Evolutionary conservation across 2,329 filamentous ascomycete genomes (phyloP).

Genomic region (Nigrograna mackinnonii): DNA sequence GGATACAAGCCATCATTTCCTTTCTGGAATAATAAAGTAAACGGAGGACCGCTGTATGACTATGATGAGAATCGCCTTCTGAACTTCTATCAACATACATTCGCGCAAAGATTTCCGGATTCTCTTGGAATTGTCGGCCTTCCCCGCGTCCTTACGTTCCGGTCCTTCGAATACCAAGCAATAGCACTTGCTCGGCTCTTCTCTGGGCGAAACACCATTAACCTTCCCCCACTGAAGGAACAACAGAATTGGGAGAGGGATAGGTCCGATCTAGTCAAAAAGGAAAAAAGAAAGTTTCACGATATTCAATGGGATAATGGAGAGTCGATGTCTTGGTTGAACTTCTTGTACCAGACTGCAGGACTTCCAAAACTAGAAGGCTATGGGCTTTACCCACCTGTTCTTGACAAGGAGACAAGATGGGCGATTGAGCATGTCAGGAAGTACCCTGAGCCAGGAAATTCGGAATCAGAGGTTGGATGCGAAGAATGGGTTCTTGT

Average conservation of each 20-base stretch:
- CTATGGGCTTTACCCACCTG: conserved; percentile 23
- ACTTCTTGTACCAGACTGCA: conserved; percentile 51
- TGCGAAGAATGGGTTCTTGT: conserved; percentile 7
- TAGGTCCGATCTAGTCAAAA: conserved; percentile 32
- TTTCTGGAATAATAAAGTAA: conserved; percentile 54
- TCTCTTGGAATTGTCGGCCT: conserved; percentile 55
- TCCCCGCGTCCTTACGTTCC: conserved; percentile 51
- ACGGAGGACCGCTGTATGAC: conserved; percentile 52
- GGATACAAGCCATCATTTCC: conserved; percentile 48
- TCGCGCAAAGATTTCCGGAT: conserved; percentile 46
- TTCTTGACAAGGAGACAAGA: conserved; percentile 15
- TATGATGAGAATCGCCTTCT: conserved; percentile 51
- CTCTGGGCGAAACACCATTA: conserved; percentile 42
- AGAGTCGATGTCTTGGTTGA: conserved; percentile 55
- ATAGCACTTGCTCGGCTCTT: conserved; percentile 57
- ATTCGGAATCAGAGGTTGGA: conserved; percentile 1
- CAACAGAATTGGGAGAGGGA: conserved; percentile 54
- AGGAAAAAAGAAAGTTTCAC: conserved; percentile 52
- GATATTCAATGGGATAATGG: conserved; percentile 57
- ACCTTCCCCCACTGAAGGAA: conserved; percentile 47
- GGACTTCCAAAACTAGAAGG: conserved; percentile 54
- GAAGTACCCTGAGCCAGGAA: conserved; percentile 15
- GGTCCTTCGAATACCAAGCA: conserved; percentile 61
- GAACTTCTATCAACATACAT: conserved; percentile 44
- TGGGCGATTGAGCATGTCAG: conserved; percentile 41